Evolutionary conservation across 768 basidiomycete genomes (phyloP), one percentile per base, ranked within the genome.

Genomic region (Suillus tomentosus): DNA sequence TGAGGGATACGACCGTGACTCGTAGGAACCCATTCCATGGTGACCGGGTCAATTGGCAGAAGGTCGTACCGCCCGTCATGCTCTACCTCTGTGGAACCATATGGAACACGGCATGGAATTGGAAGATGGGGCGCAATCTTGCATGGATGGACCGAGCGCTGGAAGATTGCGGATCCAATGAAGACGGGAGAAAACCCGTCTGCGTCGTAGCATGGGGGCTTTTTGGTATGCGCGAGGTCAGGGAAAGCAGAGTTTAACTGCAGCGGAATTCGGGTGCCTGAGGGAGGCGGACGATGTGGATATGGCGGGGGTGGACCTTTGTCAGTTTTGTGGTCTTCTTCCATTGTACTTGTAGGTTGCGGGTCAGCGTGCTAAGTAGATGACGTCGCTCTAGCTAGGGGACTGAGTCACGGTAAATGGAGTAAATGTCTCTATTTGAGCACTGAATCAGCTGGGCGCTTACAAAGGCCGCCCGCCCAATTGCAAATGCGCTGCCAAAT

Each of bases 1-100:
- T 72, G 66, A 6, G 91, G 87, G 61, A 91, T 80, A 51, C 74
- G 78, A 3, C 92, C 92, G 63, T 84, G 73, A 13, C 84, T 81
- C 0, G 91, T 84, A 0, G 55, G 78, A 8, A 94, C 89, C 81
- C 85, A 91, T 73, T 91, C 91, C 92, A 94, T 94, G 61, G 82
- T 84, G 31, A 77, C 74, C 0, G 80, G 76, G 47, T 84, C 82
- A 72, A 91, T 89, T 3, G 92, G 90, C 0, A 95, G 81, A 42
- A 95, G 76, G 72, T 94, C 91, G 67, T 83, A 94, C 19, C 91
- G 81, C 1, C 90, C 91, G 9, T 77, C 62, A 66, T 94, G 91
- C 37, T 73, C 78, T 47, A 80, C 62, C 76, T 92, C 91, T 5
- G 65, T 68, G 6, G 89, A 89, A 15, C 84, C 90, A 68, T 84